Evolutionary conservation across 2,329 filamentous ascomycete genomes (phyloP).

Genomic region (Lecanicillium sp.): DNA sequence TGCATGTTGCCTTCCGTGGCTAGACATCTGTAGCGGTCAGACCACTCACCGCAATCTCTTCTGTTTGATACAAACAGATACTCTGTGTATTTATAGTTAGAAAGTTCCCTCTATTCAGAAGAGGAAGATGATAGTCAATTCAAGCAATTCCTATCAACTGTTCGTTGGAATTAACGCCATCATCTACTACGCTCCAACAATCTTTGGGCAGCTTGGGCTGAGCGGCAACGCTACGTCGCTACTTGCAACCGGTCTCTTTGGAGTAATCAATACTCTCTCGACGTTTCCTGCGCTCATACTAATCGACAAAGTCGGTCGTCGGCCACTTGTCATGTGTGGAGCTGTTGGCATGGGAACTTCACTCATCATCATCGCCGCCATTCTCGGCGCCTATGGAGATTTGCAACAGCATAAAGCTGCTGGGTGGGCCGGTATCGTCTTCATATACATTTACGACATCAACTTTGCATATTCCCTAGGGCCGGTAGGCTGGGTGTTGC

Average conservation of each 20-base stretch:
- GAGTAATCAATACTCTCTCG: slow-evolving; percentile 44
- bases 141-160: slow-evolving; percentile 49
- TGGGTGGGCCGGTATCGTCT: slow-evolving; percentile 52
- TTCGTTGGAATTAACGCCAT: slow-evolving; percentile 39
- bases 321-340: slow-evolving; percentile 56
- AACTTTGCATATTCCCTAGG: slow-evolving; percentile 59
- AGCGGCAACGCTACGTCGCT: slow-evolving; percentile 34
- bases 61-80: too few species aligned
- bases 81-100: too few species aligned
- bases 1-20: too few species aligned
- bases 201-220: slow-evolving; percentile 36
- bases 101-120: too few species aligned
- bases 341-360: slow-evolving; percentile 56
- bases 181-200: slow-evolving; percentile 40
- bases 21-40: too few species aligned
- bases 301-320: slow-evolving; percentile 50
- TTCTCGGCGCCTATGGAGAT: slow-evolving; percentile 37
- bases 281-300: slow-evolving; percentile 36
- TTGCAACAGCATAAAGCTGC: slow-evolving; percentile 31
- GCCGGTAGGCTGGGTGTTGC: slow-evolving; percentile 58
- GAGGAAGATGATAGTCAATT: slow-evolving; percentile 45
- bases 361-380: slow-evolving; percentile 42
- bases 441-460: slow-evolving; percentile 57
- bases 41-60: too few species aligned
- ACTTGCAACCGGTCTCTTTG: slow-evolving; percentile 50